Percentiles rank a stretch among this genome's conserved stretches.
Conservation (phyloP, 2,329 filamentous ascomycete species). For the Bimuria novae-zelandiae region DNA sequence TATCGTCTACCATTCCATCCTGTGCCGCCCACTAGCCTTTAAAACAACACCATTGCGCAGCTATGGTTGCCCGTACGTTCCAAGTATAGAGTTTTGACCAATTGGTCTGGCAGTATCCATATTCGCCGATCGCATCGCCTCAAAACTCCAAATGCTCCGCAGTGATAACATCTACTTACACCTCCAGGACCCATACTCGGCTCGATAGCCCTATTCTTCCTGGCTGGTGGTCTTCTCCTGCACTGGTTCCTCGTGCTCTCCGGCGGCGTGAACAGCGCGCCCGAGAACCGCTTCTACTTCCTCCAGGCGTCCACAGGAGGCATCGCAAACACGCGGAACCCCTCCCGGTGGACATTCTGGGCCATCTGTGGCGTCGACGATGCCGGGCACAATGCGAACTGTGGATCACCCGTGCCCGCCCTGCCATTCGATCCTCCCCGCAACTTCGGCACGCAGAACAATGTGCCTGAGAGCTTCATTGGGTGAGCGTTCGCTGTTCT, state of each 20-base stretch:
- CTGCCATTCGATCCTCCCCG: slow-evolving; percentile 67
- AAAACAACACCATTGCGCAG: neutral
- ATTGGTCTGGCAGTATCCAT: no score
- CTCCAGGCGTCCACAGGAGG: slow-evolving; percentile 75
- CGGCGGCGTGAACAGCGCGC: slow-evolving; percentile 59
- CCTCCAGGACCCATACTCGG: slow-evolving; percentile 59
- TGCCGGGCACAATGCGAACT: slow-evolving; percentile 62
- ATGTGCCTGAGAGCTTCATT: slow-evolving; percentile 60
- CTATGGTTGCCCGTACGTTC: slow-evolving; percentile 30
- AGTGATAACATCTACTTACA: neutral
- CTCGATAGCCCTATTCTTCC: slow-evolving; percentile 63
- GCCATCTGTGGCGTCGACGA: slow-evolving; percentile 71
- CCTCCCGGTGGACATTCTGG: slow-evolving; percentile 90
- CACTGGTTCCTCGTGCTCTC: slow-evolving; percentile 70
- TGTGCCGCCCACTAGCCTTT: neutral
- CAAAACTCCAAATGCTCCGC: slow-evolving; percentile 1
- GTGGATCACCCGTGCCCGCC: slow-evolving; percentile 64
- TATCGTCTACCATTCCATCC: neutral
- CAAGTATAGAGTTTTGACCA: no score
- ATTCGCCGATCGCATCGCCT: no score
- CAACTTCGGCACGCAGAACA: slow-evolving; percentile 63
- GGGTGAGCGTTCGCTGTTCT: slow-evolving; percentile 36
- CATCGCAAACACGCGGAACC: slow-evolving; percentile 61
- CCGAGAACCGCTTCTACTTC: slow-evolving; percentile 81
- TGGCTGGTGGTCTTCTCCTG: slow-evolving; percentile 65